Conservation (phyloP, 75 land plant species). For the Gnetum montanum region DNA sequence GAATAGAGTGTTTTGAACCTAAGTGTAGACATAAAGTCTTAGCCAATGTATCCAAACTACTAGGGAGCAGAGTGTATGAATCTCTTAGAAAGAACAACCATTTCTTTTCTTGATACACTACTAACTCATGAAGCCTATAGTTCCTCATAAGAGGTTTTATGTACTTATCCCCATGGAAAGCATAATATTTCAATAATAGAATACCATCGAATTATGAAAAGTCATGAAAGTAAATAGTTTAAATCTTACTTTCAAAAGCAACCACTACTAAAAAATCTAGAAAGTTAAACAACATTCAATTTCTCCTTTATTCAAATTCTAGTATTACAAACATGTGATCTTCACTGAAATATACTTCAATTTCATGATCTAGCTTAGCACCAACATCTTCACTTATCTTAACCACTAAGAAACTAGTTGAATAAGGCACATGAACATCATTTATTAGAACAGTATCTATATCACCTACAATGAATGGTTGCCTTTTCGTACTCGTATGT, state of each 20-base stretch:
- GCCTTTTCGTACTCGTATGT: neutral
- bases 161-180: neutral
- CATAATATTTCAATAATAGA: neutral
- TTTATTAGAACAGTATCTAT: neutral
- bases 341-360: neutral
- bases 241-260: neutral
- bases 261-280: neutral
- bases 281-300: neutral
- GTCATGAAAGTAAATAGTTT: neutral
- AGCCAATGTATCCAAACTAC: conserved; percentile 3
- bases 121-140: neutral
- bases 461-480: conserved; percentile 1
- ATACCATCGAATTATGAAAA: neutral
- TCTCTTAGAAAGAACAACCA: neutral
- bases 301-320: conserved; percentile 1
- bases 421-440: neutral
- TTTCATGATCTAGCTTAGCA: too few relatives aligned
- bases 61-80: conserved; percentile 1
- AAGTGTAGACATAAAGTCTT: conserved; percentile 11
- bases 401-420: neutral
- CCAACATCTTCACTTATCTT: neutral
- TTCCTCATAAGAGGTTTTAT: conserved; percentile 2
- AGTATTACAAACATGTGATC: neutral
- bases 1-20: conserved; percentile 6
- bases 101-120: neutral